phyloP scores from a whole-genome alignment of 2,329 filamentous ascomycete genomes.

The Aspergillus sp. region DNA sequence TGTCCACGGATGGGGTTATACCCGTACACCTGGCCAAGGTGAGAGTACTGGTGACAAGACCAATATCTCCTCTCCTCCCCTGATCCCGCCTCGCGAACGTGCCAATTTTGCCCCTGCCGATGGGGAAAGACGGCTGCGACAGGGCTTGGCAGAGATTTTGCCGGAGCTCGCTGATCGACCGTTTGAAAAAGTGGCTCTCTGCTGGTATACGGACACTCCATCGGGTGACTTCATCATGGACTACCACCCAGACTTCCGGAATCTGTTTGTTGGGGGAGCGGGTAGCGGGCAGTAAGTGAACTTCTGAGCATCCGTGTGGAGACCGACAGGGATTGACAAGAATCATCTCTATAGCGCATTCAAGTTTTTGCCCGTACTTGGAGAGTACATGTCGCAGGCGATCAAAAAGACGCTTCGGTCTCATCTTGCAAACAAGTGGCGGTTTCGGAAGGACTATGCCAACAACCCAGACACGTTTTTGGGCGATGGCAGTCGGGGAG shows the following conservation, averaged over 20 bases:
- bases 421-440: conserved; percentile 15
- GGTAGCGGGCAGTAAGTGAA: conserved; percentile 14
- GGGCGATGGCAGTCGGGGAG: conserved; percentile 19
- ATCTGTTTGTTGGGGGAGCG: conserved; percentile 8
- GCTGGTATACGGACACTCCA: conserved; percentile 37
- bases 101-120: conserved; percentile 19
- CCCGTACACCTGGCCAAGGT: conserved; percentile 22
- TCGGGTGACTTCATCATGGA: conserved; percentile 34
- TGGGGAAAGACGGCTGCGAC: conserved; percentile 12
- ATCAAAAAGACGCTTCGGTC: conserved; percentile 4
- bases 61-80: conserved; percentile 16
- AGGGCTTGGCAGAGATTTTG: conserved; percentile 17
- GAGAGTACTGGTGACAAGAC: conserved; percentile 8
- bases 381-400: conserved; percentile 49
- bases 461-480: conserved; percentile 8
- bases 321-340: background rate
- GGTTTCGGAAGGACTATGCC: conserved; percentile 11
- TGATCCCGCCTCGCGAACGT: conserved; percentile 12
- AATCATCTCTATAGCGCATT: conserved; percentile 46
- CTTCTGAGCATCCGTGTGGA: too few relatives aligned
- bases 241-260: conserved; percentile 30
- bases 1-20: conserved; percentile 43
- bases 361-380: conserved; percentile 66
- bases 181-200: conserved; percentile 25
- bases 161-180: conserved; percentile 21